Percentiles rank a stretch among this genome's conserved stretches.
phyloP scores from a whole-genome alignment of 148 eudicot species.

The Rhododendron griersonianum region DNA sequence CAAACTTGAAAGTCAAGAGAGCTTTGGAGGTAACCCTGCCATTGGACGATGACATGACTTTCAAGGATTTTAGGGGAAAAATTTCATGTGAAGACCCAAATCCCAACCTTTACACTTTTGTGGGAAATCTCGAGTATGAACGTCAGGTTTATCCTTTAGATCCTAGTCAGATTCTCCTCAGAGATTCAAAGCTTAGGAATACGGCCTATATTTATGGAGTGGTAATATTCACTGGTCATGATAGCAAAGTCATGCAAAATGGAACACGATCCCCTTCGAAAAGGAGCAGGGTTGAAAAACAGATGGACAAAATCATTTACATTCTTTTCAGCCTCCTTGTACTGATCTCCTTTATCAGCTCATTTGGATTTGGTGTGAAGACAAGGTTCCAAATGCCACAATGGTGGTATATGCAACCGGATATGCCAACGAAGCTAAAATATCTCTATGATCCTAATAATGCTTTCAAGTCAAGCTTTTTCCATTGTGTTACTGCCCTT shows the following conservation, averaged over 20 bases:
- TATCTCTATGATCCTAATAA: too few species aligned
- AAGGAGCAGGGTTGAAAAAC: constrained; percentile 75
- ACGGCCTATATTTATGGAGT: constrained; percentile 78
- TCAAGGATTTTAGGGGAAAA: constrained; percentile 54
- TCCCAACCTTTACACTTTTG: constrained; percentile 77
- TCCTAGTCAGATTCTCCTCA: constrained; percentile 80
- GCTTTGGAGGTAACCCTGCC: constrained; percentile 68
- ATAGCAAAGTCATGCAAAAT: constrained; percentile 95
- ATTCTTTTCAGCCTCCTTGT: constrained; percentile 74
- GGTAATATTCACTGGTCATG: constrained; percentile 87
- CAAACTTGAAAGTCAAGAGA: constrained; percentile 86
- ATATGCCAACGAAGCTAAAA: background rate
- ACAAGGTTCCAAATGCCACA: constrained; percentile 50
- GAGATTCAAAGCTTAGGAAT: constrained; percentile 94
- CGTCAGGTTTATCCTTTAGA: constrained; percentile 77
- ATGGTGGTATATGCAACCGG: constrained; percentile 76
- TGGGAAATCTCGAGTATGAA: constrained; percentile 87
- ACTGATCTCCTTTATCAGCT: constrained; percentile 77
- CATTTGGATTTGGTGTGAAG: constrained; percentile 66
- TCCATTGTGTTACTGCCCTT: constrained; percentile 83
- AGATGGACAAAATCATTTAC: constrained; percentile 88
- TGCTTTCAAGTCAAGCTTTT: background rate
- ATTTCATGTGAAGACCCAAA: constrained; percentile 88
- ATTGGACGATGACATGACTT: constrained; percentile 57
- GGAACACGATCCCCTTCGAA: constrained; percentile 85